These are phyloP conservation scores for Oxytropis ochrocephala DNA, from an alignment of 306 rosid genomes.

Conservation along the genomic window DNA sequence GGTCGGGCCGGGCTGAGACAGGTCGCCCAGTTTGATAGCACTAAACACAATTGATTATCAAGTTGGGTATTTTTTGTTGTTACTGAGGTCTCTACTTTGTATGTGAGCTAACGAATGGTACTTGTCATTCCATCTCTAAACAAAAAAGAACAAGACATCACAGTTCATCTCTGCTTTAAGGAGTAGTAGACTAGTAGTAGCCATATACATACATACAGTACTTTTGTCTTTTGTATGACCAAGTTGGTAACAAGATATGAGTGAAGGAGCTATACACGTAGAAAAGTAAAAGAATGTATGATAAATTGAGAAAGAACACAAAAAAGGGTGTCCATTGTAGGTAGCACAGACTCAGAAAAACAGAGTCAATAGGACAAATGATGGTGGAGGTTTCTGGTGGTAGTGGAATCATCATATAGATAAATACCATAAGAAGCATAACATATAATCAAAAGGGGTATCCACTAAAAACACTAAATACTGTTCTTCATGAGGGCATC, in stretches of 20 bases:
- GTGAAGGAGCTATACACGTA: constrained; percentile 26
- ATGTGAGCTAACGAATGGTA: no score
- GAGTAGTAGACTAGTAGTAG: neutral
- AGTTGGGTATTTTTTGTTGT: no score
- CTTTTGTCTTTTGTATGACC: constrained; percentile 19
- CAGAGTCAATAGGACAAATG: constrained; percentile 47
- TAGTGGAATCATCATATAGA: constrained; percentile 58
- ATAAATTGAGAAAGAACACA: constrained; percentile 21
- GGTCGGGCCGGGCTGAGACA: no score
- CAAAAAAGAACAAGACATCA: neutral
- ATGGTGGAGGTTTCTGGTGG: constrained; percentile 79
- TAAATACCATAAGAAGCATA: constrained; percentile 32
- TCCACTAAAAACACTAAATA: constrained; percentile 26
- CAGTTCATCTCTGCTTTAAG: neutral
- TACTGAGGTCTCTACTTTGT: no score
- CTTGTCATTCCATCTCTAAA: no score
- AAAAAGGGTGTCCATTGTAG: constrained; percentile 32
- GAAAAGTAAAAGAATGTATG: constrained; percentile 28
- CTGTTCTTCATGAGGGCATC: constrained; percentile 17
- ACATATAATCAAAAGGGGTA: constrained; percentile 30
- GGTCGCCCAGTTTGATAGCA: no score
- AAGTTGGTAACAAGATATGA: constrained; percentile 11
- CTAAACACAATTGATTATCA: no score
- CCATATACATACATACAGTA: neutral
- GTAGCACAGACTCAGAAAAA: constrained; percentile 15